A percentile compares a stretch with the other conserved stretches of the same genome.
phyloP scores from a whole-genome alignment of 1,284 basidiomycete genomes.

The Chalciporus sp. region DNA sequence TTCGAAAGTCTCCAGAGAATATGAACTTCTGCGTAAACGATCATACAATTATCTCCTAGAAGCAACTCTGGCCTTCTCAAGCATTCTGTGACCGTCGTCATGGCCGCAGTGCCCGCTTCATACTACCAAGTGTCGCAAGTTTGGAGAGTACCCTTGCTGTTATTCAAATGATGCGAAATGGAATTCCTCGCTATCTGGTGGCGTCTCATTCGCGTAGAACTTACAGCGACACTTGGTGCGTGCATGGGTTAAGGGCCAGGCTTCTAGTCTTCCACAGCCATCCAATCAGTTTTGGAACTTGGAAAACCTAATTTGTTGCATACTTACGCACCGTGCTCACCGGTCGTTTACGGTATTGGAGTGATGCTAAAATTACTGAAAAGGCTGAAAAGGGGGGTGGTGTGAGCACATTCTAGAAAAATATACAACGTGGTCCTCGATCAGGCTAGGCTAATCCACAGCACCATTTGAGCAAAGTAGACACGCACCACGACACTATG shows the following conservation, averaged over 20 bases:
- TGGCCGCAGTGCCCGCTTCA: conserved; percentile 17
- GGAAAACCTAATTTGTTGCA: conserved; percentile 25
- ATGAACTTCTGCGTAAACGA: conserved; percentile 25
- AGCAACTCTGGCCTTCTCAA: conserved; percentile 10
- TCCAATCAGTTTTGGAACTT: conserved; percentile 18
- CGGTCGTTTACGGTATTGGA: conserved; percentile 24
- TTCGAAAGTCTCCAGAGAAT: conserved; percentile 24
- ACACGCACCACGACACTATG: conserved; percentile 30
- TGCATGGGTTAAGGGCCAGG: conserved; percentile 34
- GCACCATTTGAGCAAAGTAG: conserved; percentile 14
- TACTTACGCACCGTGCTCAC: conserved; percentile 16
- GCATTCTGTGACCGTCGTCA: conserved; percentile 32
- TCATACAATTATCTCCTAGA: conserved; percentile 13
- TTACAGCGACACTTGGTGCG: conserved; percentile 15
- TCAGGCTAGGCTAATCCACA: conserved; percentile 16
- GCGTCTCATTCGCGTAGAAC: conserved; percentile 26
- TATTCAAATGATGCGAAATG: conserved; percentile 25
- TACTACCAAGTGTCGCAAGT: conserved; percentile 1
- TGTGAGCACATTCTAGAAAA: conserved; percentile 29
- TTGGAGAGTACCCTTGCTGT: conserved; percentile 13
- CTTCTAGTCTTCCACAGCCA: conserved; percentile 18
- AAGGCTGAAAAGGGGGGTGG: conserved; percentile 7
- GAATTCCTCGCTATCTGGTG: conserved; percentile 32
- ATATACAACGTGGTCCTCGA: conserved; percentile 29
- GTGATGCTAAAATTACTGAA: conserved; percentile 13